Conservation (phyloP, 2,329 filamentous ascomycete species). For the Curvularia eragrostidis region DNA sequence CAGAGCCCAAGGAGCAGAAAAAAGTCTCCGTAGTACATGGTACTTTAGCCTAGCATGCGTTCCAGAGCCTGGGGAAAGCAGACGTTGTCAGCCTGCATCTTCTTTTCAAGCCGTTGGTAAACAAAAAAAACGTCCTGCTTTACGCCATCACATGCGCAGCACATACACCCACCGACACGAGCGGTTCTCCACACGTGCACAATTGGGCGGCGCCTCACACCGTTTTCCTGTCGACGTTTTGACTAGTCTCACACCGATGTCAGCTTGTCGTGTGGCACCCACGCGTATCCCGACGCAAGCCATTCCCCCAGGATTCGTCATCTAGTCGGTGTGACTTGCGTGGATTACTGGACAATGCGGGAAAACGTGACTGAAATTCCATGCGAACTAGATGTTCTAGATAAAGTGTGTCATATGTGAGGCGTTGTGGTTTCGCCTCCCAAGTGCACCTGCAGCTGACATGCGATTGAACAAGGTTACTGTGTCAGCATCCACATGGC, state of each 20-base stretch:
- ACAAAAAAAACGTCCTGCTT: neutral
- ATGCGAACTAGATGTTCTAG: slow-evolving; percentile 27
- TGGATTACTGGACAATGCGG: neutral
- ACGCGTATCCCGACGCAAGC: slow-evolving; percentile 13
- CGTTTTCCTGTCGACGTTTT: slow-evolving; percentile 1
- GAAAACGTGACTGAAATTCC: slow-evolving; percentile 28
- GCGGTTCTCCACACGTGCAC: neutral
- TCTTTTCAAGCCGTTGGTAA: neutral
- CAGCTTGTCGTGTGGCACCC: no score
- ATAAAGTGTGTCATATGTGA: slow-evolving; percentile 8
- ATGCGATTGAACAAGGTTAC: slow-evolving; percentile 13
- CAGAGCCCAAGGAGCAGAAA: neutral
- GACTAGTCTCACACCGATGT: slow-evolving; percentile 5
- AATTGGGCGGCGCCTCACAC: neutral
- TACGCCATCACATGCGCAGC: neutral
- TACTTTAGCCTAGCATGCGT: neutral
- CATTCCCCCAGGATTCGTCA: neutral
- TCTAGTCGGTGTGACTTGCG: slow-evolving; percentile 5
- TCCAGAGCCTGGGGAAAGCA: neutral
- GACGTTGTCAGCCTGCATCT: neutral
- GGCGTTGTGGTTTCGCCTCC: slow-evolving; percentile 15
- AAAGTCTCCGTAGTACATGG: neutral
- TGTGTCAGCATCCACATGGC: slow-evolving; percentile 19
- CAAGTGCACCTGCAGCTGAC: slow-evolving; percentile 37
- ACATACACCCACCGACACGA: neutral